These are phyloP conservation scores for Aureobasidium sp. DNA, from an alignment of 2,329 filamentous ascomycete species.

Conservation along the genomic window DNA sequence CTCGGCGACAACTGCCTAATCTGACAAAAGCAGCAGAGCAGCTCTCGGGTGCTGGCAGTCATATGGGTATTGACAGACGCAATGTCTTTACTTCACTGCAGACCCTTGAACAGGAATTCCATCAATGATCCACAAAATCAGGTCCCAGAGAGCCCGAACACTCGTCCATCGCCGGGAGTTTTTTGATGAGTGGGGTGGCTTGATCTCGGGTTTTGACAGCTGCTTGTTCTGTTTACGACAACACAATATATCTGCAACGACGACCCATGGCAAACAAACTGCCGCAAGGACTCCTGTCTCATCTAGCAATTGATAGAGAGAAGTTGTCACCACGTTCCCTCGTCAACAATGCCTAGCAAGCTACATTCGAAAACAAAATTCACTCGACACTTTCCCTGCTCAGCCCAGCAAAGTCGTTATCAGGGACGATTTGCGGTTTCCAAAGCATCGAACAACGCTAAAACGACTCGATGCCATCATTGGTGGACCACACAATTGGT, in stretches of 20 bases:
- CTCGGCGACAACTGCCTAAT: not conserved
- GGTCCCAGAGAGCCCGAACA: not conserved
- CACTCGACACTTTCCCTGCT: not conserved
- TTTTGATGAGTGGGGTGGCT: not conserved
- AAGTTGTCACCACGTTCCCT: not conserved
- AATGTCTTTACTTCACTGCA: not conserved
- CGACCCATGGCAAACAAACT: not conserved
- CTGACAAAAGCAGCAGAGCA: too few species aligned
- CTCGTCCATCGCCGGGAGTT: not conserved
- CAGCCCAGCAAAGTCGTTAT: not conserved
- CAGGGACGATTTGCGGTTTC: not conserved
- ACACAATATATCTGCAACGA: not conserved
- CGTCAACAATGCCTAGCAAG: not conserved
- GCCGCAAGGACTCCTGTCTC: not conserved
- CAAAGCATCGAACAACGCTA: not conserved
- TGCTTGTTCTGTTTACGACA: not conserved
- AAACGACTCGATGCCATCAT: not conserved
- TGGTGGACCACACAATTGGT: not conserved
- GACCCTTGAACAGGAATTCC: too few species aligned
- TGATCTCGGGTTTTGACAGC: not conserved
- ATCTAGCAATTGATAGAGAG: not conserved
- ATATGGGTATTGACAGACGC: not conserved
- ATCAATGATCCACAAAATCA: not conserved
- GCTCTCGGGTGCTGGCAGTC: too few species aligned
- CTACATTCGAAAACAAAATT: not conserved